Evolutionary conservation across 2,329 filamentous ascomycete genomes (phyloP).

Genomic region (Ophiostoma himal-ulmi): DNA sequence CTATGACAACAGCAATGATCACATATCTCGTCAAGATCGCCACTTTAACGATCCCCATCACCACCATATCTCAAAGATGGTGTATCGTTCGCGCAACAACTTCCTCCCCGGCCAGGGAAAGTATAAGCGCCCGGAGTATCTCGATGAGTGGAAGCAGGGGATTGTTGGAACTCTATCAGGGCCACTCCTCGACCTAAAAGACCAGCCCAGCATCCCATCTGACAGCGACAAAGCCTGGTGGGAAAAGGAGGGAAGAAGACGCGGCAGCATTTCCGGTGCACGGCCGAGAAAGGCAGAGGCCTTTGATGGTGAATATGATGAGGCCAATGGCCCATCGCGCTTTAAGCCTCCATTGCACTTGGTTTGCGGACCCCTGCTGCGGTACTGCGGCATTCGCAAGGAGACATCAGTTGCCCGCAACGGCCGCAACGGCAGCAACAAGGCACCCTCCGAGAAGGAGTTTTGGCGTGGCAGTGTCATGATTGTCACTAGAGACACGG

Average conservation of each 20-base stretch:
- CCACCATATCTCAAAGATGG: slow-evolving; percentile 39
- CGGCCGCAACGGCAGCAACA: slow-evolving; percentile 33
- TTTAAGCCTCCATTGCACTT: slow-evolving; percentile 82
- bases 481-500: slow-evolving; percentile 84
- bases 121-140: slow-evolving; percentile 54
- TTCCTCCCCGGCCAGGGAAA: slow-evolving; percentile 47
- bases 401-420: slow-evolving; percentile 46
- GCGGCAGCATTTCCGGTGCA: slow-evolving; percentile 43
- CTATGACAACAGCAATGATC: slow-evolving; percentile 28
- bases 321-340: slow-evolving; percentile 56
- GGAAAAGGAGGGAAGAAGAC: slow-evolving; percentile 53
- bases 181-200: slow-evolving; percentile 54
- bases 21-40: slow-evolving; percentile 27
- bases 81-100: slow-evolving; percentile 39
- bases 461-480: slow-evolving; percentile 91
- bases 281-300: slow-evolving; percentile 54
- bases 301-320: slow-evolving; percentile 63
- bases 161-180: slow-evolving; percentile 56
- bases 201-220: slow-evolving; percentile 32
- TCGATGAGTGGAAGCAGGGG: slow-evolving; percentile 69
- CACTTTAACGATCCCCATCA: slow-evolving; percentile 28
- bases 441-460: slow-evolving; percentile 52
- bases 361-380: slow-evolving; percentile 82
- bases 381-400: slow-evolving; percentile 76
- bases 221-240: slow-evolving; percentile 66